Evolutionary conservation across 2,329 filamentous ascomycete genomes (phyloP), one percentile per base, ranked within the genome.

Genomic region (Colletotrichum sp.): DNA sequence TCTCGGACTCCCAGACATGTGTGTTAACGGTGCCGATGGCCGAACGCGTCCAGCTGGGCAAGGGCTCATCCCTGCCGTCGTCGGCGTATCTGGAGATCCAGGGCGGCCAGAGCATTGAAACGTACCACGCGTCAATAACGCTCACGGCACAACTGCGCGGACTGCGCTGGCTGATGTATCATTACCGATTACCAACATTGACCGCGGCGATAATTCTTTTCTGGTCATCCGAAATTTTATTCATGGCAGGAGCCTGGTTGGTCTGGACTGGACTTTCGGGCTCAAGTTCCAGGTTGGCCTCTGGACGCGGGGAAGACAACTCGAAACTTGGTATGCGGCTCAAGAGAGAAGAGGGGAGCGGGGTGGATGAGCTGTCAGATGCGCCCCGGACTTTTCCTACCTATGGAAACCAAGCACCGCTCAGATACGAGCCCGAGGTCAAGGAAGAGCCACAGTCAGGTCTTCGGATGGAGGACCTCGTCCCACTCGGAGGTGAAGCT

Each of bases 151-250:
- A 92, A 69, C 92, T 98, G 78, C 89, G 90, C 13, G 96, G 96
- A 0, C 83, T 98, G 76, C 88, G 94, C 65, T 97, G 94, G 92
- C 80, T 96, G 71, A 98, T 99, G 95, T 97, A 97, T 81, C 93
- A 95, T 77, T 93, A 96, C 86, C 92, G 94, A 15, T 81, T 97
- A 44, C 83, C 92, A 3, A 92, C 92, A 7, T 96, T 95, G 75
- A 69, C 94, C 1, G 81, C 93, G 1, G 94, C 96, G 80, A 95
- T 93, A 0, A 84, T 87, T 1, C 79, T 91, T 1, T 98, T 98
- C 84, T 99, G 96, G 95, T 82, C 87, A 2, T 91, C 92, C 15
- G 95, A 96, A 81, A 89, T 98, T 80, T 78, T 92, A 1, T 93
- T 93, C 57, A 91, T 94, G 82, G 87, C 88, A 1, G 49, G 93